These are phyloP conservation scores for Hansenula lynferdii DNA, from an alignment of 1,139 yeast species.

Conservation along the genomic window DNA sequence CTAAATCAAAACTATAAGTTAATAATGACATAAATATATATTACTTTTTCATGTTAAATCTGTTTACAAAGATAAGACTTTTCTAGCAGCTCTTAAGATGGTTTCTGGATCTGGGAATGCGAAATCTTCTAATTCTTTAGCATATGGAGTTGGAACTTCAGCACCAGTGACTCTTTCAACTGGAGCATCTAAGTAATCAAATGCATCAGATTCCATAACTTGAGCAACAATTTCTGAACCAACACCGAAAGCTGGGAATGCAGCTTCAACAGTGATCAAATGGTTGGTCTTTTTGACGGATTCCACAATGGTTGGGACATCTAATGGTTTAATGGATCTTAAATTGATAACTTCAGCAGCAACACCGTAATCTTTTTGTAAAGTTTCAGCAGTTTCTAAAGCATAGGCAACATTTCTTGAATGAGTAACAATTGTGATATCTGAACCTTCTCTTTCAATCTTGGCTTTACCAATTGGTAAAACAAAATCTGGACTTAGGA, in stretches of 20 bases:
- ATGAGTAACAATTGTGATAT: constrained; percentile 85
- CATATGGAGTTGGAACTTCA: constrained; percentile 99
- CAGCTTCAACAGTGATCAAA: constrained; percentile 93
- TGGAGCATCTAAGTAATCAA: constrained; percentile 98
- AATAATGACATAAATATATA: constrained; percentile 1
- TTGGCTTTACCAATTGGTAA: constrained; percentile 96
- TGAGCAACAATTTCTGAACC: constrained; percentile 98
- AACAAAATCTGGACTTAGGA: constrained; percentile 79
- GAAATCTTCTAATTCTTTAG: constrained; percentile 92
- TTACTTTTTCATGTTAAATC: not conserved
- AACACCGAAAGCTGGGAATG: constrained; percentile 97
- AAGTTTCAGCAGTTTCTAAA: constrained; percentile 82
- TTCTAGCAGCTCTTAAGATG: constrained; percentile 86
- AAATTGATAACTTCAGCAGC: constrained; percentile 92
- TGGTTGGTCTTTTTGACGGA: constrained; percentile 97
- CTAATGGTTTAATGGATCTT: constrained; percentile 96
- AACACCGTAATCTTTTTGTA: constrained; percentile 81
- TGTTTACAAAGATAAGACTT: constrained; percentile 70
- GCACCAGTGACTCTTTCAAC: constrained; percentile 99
- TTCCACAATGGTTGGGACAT: constrained; percentile 76
- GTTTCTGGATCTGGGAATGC: constrained; percentile 98
- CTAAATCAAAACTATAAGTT: constrained; percentile 31
- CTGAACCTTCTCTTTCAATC: constrained; percentile 89
- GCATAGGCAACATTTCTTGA: constrained; percentile 86
- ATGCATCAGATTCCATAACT: constrained; percentile 97